phyloP scores from a whole-genome alignment of 129 eudicot genomes.

The Tagetes erecta region DNA sequence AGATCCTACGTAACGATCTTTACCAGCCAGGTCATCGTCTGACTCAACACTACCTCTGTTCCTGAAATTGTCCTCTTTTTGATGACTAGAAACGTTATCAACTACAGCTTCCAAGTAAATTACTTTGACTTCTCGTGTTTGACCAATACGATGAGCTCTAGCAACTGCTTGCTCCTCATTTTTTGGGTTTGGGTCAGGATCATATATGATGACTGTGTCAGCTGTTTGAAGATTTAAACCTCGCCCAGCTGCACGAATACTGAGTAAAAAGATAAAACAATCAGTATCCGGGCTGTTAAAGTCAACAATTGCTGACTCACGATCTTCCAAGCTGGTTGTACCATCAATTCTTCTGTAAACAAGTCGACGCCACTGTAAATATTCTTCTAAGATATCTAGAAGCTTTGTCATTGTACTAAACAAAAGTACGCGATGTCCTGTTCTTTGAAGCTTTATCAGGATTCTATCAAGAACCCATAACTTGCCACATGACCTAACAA shows the following conservation, averaged over 20 bases:
- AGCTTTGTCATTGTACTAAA: conserved; percentile 97
- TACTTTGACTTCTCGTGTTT: conserved; percentile 93
- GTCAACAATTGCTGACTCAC: conserved; percentile 93
- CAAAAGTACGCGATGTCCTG: conserved; percentile 93
- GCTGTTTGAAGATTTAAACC: conserved; percentile 97
- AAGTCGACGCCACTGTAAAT: conserved; percentile 92
- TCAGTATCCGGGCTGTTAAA: conserved; percentile 80
- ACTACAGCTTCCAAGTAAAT: conserved; percentile 97
- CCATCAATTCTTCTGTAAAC: conserved; percentile 93
- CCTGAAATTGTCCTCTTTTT: conserved; percentile 77
- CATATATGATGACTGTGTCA: conserved; percentile 90
- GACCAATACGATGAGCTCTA: conserved; percentile 97
- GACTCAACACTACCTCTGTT: conserved; percentile 71
- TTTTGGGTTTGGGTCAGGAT: conserved; percentile 96
- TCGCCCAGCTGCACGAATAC: conserved; percentile 96
- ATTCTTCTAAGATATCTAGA: conserved; percentile 86
- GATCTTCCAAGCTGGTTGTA: conserved; percentile 83
- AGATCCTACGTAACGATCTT: conserved; percentile 93
- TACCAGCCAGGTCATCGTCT: conserved; percentile 96
- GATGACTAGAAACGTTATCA: conserved; percentile 82
- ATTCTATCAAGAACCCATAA: conserved; percentile 88
- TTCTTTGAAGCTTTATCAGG: conserved; percentile 82
- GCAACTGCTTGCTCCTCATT: conserved; percentile 98
- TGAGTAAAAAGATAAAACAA: conserved; percentile 87
- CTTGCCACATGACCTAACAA: conserved; percentile 94